Percentiles rank a stretch among this genome's conserved stretches.
Conservation (phyloP, 1,284 basidiomycete species). For the Pyrrhoderma lamaoense region DNA sequence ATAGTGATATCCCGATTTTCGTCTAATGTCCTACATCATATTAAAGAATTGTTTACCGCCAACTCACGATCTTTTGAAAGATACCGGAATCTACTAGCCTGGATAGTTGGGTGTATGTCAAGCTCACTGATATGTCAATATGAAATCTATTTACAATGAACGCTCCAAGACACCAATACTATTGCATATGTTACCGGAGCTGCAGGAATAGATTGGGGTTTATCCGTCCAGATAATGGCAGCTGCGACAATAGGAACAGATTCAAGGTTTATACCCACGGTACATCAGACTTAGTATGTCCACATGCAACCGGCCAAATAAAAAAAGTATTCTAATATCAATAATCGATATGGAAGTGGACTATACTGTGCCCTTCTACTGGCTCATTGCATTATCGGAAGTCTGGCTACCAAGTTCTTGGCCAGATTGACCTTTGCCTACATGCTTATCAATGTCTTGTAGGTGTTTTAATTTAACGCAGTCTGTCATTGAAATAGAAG, state of each 20-base stretch:
- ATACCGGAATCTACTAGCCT: conserved; percentile 26
- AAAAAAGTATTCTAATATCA: too few species aligned
- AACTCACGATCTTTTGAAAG: too few species aligned
- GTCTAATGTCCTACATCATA: too few species aligned
- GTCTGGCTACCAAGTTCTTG: conserved; percentile 33
- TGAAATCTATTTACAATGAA: neutral
- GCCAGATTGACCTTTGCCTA: conserved; percentile 28
- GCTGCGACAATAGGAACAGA: conserved; percentile 30
- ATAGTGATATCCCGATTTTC: too few species aligned
- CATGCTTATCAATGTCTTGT: conserved; percentile 28
- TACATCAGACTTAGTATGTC: conserved; percentile 26
- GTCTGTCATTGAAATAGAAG: conserved; percentile 7
- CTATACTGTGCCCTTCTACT: conserved; percentile 28
- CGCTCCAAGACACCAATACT: conserved; percentile 30
- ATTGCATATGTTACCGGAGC: conserved; percentile 34
- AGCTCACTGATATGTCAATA: neutral
- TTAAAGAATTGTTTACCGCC: too few species aligned
- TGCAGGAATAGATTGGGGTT: conserved; percentile 41
- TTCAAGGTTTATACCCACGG: conserved; percentile 26
- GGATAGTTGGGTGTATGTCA: conserved; percentile 30
- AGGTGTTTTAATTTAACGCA: neutral
- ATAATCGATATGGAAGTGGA: conserved; percentile 21
- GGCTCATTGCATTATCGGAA: conserved; percentile 33
- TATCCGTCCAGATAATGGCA: conserved; percentile 33
- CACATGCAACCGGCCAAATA: neutral